phyloP scores from a whole-genome alignment of 108 stramenopile species.

The Cylindrotheca closterium region DNA sequence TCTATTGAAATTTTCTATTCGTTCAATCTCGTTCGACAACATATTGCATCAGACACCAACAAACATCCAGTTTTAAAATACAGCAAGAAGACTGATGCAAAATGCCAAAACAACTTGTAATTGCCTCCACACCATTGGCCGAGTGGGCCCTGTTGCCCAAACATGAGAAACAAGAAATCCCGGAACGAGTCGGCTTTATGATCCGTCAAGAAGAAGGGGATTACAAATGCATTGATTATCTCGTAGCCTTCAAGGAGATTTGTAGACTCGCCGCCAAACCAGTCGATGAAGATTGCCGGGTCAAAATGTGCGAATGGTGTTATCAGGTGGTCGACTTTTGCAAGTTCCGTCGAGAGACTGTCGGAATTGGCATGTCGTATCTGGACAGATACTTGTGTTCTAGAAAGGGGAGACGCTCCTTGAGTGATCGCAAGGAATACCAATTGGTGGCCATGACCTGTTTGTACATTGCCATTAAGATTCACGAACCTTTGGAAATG shows the following conservation, averaged over 20 bases:
- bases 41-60: too few species aligned
- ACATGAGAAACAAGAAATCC: constrained; percentile 38
- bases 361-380: constrained; percentile 74
- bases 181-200: constrained; percentile 47
- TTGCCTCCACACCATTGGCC: constrained; percentile 17
- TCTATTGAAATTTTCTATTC: too few species aligned
- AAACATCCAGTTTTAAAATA: too few species aligned
- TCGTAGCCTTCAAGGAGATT: constrained; percentile 33
- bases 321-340: constrained; percentile 60
- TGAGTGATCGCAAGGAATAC: constrained; percentile 64
- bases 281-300: constrained; percentile 62
- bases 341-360: constrained; percentile 69
- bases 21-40: too few species aligned
- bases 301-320: constrained; percentile 67
- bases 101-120: constrained; percentile 25
- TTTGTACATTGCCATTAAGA: constrained; percentile 79
- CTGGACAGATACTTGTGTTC: constrained; percentile 57
- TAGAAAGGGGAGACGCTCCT: constrained; percentile 34
- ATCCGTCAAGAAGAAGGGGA: constrained; percentile 48
- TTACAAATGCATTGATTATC: constrained; percentile 49
- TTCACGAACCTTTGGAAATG: constrained; percentile 80
- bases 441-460: constrained; percentile 81
- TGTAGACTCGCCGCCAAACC: constrained; percentile 42
- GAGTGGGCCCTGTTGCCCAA: constrained; percentile 42
- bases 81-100: too few species aligned